Base-by-base conservation (phyloP, 1,284 basidiomycete genomes). In the Athelia sp. region DNA sequence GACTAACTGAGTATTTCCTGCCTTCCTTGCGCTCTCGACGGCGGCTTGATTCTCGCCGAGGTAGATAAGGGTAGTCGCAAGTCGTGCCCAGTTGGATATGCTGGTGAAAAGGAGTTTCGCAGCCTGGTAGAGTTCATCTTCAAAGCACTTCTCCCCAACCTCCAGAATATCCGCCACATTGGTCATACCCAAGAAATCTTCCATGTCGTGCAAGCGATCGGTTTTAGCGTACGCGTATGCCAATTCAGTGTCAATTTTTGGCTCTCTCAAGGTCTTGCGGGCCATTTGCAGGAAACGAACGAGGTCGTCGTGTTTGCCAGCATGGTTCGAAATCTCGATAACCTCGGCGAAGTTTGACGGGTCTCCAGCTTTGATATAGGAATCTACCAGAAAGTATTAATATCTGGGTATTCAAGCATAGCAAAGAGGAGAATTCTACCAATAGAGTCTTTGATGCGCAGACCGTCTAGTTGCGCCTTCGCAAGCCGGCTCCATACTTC, bases 281-380 rank as follows among this genome's bases (percentile, higher is more conserved):
- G 97, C 94, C 97, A 99, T 99, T 70, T 99, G 97, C 21, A 99
- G 78, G 78, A 87, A 99, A 54, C 94, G 86, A 49, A 99, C 95
- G 49, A 99, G 85, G 66, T 99, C 97, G 63, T 99, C 97, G 62
- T 98, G 91, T 72, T 99, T 98, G 63, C 94, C 97, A 11, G 97
- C 95, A 56, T 88, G 93, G 65, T 87, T 90, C 48, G 95, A 85
- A 55, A 98, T 98, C 70, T 99, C 97, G 60, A 97, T 96, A 60
- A 99, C 93, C 69, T 99, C 97, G 22, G 79, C 78, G 62, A 92
- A 99, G 76, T 99, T 99, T 45, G 86, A 84, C 4, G 97, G 90
- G 67, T 99, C 97, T 62, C 93, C 90, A 15, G 97, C 95, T 76
- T 97, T 98, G 81, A 98, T 95, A 72, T 99, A 99, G 19, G 96